These are phyloP conservation scores for Trichophaea hybrida DNA, from an alignment of 2,329 filamentous ascomycete species.

Conservation along the genomic window DNA sequence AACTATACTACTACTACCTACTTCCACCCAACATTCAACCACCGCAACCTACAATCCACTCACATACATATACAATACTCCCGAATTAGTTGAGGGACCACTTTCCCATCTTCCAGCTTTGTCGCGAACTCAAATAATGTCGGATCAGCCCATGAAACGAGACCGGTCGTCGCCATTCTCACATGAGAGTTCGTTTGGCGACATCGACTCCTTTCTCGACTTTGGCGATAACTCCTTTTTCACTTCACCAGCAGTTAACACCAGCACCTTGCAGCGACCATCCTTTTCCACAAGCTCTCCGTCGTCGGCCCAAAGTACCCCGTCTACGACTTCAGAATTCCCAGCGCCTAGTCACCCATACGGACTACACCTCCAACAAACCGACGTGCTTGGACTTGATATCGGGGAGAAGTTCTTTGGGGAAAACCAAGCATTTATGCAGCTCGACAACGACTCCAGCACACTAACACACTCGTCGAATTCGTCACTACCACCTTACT, in stretches of 20 bases:
- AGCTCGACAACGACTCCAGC: conserved; percentile 35
- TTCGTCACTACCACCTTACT: conserved; percentile 40
- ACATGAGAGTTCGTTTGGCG: neutral
- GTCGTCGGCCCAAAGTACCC: conserved; percentile 11
- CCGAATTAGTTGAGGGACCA: no score
- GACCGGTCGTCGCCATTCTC: neutral
- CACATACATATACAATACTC: no score
- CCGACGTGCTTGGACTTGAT: conserved; percentile 57
- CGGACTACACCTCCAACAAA: conserved; percentile 89
- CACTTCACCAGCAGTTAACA: conserved; percentile 22
- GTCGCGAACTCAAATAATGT: no score
- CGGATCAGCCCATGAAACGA: neutral
- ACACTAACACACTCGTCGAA: conserved; percentile 37
- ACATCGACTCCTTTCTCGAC: conserved; percentile 23
- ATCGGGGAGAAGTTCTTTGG: conserved; percentile 48
- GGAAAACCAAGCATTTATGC: conserved; percentile 34
- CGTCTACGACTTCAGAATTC: conserved; percentile 34
- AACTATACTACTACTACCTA: no score
- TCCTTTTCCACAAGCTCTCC: conserved; percentile 19
- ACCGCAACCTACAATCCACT: no score
- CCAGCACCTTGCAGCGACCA: conserved; percentile 14
- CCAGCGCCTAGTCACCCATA: conserved; percentile 86
- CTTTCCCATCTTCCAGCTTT: no score
- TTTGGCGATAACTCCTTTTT: conserved; percentile 21
- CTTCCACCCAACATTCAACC: no score